Base-by-base conservation (phyloP, 768 basidiomycete species). In the Leucocoprinus leucothites region DNA sequence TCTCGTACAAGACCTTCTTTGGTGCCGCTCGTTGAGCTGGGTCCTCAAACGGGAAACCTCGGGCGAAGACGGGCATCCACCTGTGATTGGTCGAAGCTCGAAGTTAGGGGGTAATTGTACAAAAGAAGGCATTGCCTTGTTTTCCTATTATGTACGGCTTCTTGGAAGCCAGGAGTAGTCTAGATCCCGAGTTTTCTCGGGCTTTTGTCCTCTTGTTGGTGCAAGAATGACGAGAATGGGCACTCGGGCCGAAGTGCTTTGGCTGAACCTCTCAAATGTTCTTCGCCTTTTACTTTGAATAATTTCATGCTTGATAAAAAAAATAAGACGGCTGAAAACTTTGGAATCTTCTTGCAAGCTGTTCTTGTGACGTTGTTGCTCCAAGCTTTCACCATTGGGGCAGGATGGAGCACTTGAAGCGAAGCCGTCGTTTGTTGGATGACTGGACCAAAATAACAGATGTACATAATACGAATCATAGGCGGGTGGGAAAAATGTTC, bases 1-100 rank as follows among this genome's bases (percentile, higher is more conserved):
- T 57, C 41, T 48, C 46, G 53, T 22, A 50, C 51, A 57, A 78
- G 76, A 38, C 76, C 76, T 21, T 75, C 75, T 56, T 62, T 76
- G 58, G 67, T 76, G 38, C 75, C 76, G 40, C 64, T 75, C 62
- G 63, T 67, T 36, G 67, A 68, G 51, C 61, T 67, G 26, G 60
- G 57, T 22, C 52, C 56, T 50, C 48, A 59, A 36, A 57, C 58
- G 59, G 31, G 56, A 45, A 55, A 16, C 21, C 50, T 48, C 22
- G 50, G 49, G 38, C 51, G 48, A 31, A 63, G 46, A 62, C 60
- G 57, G 58, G 59, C 58, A 53, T 61, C 50, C 19, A 56, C 59
- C 46, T 63, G 62, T 57, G 61, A 65, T 47, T 71, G 69, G 69
- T 58, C 56, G 28, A 63, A 61, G 24, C 46, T 69, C 43, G 60